Evolutionary conservation across 306 rosid species (phyloP).

Genomic region (Prunus salicina): DNA sequence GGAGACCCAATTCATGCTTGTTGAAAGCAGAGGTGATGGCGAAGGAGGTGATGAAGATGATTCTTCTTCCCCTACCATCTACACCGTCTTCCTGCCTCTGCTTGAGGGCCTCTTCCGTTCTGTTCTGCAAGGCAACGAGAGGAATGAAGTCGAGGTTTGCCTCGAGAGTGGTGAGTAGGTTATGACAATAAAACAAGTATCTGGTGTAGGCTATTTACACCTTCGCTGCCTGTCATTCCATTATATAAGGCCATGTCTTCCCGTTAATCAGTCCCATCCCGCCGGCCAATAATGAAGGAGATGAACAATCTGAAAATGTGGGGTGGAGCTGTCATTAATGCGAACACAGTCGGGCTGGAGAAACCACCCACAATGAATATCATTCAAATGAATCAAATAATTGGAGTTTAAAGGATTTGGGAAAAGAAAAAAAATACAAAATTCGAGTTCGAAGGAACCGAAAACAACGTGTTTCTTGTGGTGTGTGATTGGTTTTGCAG

Average conservation of each 20-base stretch:
- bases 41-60: constrained; percentile 44
- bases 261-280: constrained; percentile 39
- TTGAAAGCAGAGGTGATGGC: constrained; percentile 60
- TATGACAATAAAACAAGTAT: constrained; percentile 33
- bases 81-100: constrained; percentile 92
- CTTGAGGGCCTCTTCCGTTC: constrained; percentile 91
- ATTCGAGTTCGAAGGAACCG: constrained; percentile 44
- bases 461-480: constrained; percentile 50
- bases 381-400: constrained; percentile 45
- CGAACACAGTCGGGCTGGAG: constrained; percentile 44
- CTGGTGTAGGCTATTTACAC: constrained; percentile 35
- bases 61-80: constrained; percentile 41
- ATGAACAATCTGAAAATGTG: constrained; percentile 29
- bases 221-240: constrained; percentile 23
- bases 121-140: constrained; percentile 86
- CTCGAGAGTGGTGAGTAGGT: constrained; percentile 91
- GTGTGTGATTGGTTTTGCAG: constrained; percentile 86
- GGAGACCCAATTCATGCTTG: constrained; percentile 92
- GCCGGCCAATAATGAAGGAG: constrained; percentile 39
- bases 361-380: constrained; percentile 34
- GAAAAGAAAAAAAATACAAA: constrained; percentile 32
- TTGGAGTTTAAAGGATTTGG: constrained; percentile 60
- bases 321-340: constrained; percentile 53
- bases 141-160: constrained; percentile 80
- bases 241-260: constrained; percentile 38